Percentiles rank a stretch among this genome's conserved stretches.
Evolutionary conservation across 108 stramenopile genomes (phyloP).

Genomic region (Pseudonitzschia delicatissima): DNA sequence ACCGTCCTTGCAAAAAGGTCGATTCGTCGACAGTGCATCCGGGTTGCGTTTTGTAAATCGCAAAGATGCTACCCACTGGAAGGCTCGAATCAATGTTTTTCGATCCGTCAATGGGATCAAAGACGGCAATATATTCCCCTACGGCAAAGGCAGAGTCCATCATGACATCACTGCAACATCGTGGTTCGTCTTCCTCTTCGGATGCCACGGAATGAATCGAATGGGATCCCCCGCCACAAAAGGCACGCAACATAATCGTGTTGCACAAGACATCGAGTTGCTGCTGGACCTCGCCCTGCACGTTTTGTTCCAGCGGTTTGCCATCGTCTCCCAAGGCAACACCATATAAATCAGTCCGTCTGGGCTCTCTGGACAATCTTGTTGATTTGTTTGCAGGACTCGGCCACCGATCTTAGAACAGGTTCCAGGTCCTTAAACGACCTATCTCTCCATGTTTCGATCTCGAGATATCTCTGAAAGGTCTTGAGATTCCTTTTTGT

Average conservation of each 20-base stretch:
- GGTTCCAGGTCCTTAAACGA: slow-evolving; percentile 70
- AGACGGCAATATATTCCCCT: slow-evolving; percentile 96
- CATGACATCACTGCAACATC: slow-evolving; percentile 82
- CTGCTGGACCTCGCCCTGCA: slow-evolving; percentile 90
- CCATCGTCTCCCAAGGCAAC: slow-evolving; percentile 59
- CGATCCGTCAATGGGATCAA: slow-evolving; percentile 93
- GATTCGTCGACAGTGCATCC: slow-evolving; percentile 42
- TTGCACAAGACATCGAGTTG: slow-evolving; percentile 89
- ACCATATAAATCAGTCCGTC: slow-evolving; percentile 91
- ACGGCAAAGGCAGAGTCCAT: slow-evolving; percentile 58
- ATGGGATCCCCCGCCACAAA: slow-evolving; percentile 68
- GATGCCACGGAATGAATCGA: slow-evolving; percentile 72
- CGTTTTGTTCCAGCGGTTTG: slow-evolving; percentile 57
- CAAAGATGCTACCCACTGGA: slow-evolving; percentile 98
- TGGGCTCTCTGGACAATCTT: slow-evolving; percentile 85
- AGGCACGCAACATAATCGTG: slow-evolving; percentile 75
- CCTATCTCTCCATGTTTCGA: slow-evolving; percentile 81
- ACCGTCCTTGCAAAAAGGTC: slow-evolving; percentile 90
- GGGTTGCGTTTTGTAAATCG: slow-evolving; percentile 80
- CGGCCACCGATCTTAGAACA: slow-evolving; percentile 67
- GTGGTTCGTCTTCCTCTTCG: slow-evolving; percentile 80
- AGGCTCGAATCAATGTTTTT: slow-evolving; percentile 97
- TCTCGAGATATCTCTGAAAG: slow-evolving; percentile 79
- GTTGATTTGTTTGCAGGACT: slow-evolving; percentile 89
- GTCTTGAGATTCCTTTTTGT: slow-evolving; percentile 83